Conservation (phyloP, 768 basidiomycete species). For the Tricholoma matsutake region DNA sequence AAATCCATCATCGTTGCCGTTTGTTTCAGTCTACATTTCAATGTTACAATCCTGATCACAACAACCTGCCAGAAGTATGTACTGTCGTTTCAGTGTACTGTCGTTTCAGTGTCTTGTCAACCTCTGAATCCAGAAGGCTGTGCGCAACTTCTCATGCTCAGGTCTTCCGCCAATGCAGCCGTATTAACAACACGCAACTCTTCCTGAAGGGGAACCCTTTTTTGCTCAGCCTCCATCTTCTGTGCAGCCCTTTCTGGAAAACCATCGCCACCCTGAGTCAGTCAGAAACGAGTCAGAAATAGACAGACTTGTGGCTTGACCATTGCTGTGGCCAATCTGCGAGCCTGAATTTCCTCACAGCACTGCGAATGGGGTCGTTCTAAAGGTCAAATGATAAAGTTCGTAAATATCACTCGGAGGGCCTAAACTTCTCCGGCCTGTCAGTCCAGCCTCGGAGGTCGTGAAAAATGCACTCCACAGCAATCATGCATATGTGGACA, state of each 20-base stretch:
- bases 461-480: conserved; percentile 9
- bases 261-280: conserved; percentile 6
- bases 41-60: conserved; percentile 8
- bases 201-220: conserved; percentile 14
- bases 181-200: conserved; percentile 11
- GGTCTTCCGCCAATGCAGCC: conserved; percentile 4
- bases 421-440: conserved; percentile 8
- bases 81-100: conserved; percentile 17
- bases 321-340: conserved; percentile 14
- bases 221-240: conserved; percentile 10
- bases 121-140: conserved; percentile 11
- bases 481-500: conserved; percentile 11
- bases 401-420: background rate
- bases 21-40: conserved; percentile 2
- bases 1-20: conserved; percentile 12
- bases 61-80: conserved; percentile 1
- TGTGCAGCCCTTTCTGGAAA: conserved; percentile 1
- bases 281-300: background rate
- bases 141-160: conserved; percentile 10
- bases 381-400: background rate
- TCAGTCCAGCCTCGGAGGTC: conserved; percentile 10
- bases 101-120: conserved; percentile 9
- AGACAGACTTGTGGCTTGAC: conserved; percentile 3
- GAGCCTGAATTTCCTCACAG: conserved; percentile 1
- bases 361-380: conserved; percentile 3